A percentile compares a stretch with the other conserved stretches of the same genome.
Evolutionary conservation across 2,329 filamentous ascomycete species (phyloP).

Genomic region (Coleophoma crateriformis): DNA sequence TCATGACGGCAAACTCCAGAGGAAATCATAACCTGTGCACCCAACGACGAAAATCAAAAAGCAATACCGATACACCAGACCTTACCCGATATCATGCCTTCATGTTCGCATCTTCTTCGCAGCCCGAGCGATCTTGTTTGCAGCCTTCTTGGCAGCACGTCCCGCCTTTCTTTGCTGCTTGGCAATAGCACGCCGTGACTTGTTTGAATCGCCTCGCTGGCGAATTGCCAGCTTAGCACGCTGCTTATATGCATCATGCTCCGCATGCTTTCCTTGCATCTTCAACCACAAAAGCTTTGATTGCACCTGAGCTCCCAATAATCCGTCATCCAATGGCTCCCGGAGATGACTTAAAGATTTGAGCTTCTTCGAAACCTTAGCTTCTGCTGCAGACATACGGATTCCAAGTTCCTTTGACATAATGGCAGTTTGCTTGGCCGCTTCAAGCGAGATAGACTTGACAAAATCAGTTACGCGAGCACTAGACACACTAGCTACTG

Average conservation of each 20-base stretch:
- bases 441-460: conserved; percentile 18
- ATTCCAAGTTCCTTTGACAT: conserved; percentile 19
- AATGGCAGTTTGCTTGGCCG: conserved; percentile 21
- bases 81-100: conserved; percentile 6
- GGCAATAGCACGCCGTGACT: background rate
- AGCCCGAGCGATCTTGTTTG: conserved; percentile 6
- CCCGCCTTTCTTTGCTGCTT: conserved; percentile 4
- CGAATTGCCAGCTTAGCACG: conserved; percentile 34
- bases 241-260: conserved; percentile 38
- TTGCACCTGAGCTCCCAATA: conserved; percentile 48
- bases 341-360: conserved; percentile 30
- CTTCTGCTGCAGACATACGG: conserved; percentile 24
- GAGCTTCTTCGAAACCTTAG: conserved; percentile 27
- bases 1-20: conserved; percentile 9
- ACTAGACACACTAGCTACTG: conserved; percentile 11
- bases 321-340: conserved; percentile 35
- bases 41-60: conserved; percentile 5
- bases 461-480: conserved; percentile 14
- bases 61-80: conserved; percentile 6
- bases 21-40: conserved; percentile 8
- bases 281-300: conserved; percentile 54
- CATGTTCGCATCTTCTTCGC: background rate
- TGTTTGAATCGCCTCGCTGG: conserved; percentile 7
- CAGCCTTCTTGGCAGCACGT: conserved; percentile 8
- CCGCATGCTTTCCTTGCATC: conserved; percentile 41